Evolutionary conservation across 192 early-diverging fungal genomes (phyloP), one percentile per base, ranked within the genome.

Genomic region (Linnemannia zychae): DNA sequence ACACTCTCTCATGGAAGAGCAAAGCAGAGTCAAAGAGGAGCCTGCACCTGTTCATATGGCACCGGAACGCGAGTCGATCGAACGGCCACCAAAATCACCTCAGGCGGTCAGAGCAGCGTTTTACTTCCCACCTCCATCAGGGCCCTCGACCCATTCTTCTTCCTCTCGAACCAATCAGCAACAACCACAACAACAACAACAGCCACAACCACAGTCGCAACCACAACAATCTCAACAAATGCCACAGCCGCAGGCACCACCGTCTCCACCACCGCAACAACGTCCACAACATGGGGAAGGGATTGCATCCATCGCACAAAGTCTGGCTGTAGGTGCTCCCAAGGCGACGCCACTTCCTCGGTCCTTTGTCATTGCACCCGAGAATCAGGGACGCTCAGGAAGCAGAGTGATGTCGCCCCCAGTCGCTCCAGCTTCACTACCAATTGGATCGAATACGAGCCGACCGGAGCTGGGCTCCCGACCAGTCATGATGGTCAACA

Each of bases 401-500:
- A 31, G 74, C 28, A 28, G 57, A 24, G 12, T 67, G 34, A 36
- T 36, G 40, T 33, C 70, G 16, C 67, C 74, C 40, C n/a, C 36
- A 4, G 6, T 65, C 20, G 4, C 72, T 22, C 18, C 73, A 28
- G 18, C 71, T 15, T 28, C 34, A 47, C 22, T 24, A 11, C 40
- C 79, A 20, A 22, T 28, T 15, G 52, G 52, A 52, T 1, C 46
- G 36, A 48, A 22, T n/a, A 36, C 12, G 11, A 34, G 69, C 16
- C 52, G 68, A 47, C 52, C 34, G 46, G 80, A 76, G 28, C 20
- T 83, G 5, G 81, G 81, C 24, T 28, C 20, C 16, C 76, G 81
- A 53, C 66, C 67, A 2, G 81, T 83, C 50, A 44, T 78, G 31
- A 78, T 83, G 76, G 76, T 85, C 36, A 85, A 85, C 50, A 72